Conservation (phyloP, 1,139 yeast genomes). For the Casaregolazyma lundiana region DNA sequence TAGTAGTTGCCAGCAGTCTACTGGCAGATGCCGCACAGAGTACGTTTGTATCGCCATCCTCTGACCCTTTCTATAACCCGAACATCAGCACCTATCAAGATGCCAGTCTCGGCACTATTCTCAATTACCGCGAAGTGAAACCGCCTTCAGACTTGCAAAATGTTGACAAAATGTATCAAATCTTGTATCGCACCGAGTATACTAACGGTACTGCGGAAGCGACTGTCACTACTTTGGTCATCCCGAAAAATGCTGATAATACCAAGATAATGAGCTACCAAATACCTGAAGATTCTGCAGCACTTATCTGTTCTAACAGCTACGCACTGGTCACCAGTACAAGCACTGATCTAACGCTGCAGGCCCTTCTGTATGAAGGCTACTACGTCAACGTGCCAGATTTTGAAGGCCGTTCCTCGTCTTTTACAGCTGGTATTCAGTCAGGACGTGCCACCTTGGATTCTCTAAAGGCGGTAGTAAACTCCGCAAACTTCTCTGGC, state of each 20-base stretch:
- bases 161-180: conserved; percentile 19
- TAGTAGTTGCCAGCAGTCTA: too few relatives aligned
- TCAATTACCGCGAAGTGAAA: conserved; percentile 16
- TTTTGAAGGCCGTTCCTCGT: conserved; percentile 26
- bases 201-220: conserved; percentile 19
- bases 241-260: conserved; percentile 22
- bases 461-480: conserved; percentile 24
- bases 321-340: conserved; percentile 18
- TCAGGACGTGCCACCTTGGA: conserved; percentile 28
- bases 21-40: too few relatives aligned
- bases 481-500: conserved; percentile 16
- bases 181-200: conserved; percentile 23
- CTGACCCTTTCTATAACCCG: conserved; percentile 14
- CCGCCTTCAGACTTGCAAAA: conserved; percentile 10
- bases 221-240: conserved; percentile 27
- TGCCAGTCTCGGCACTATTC: conserved; percentile 18
- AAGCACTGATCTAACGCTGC: conserved; percentile 4
- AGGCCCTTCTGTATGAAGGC: conserved; percentile 14
- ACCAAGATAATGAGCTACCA: conserved; percentile 27
- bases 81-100: conserved; percentile 11
- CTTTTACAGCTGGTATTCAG: conserved; percentile 22
- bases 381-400: conserved; percentile 25
- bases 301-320: conserved; percentile 28
- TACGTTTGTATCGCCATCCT: too few relatives aligned
- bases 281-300: conserved; percentile 28